Evolutionary conservation across 331 rosid species (phyloP).

Genomic region (Quercus phellos): DNA sequence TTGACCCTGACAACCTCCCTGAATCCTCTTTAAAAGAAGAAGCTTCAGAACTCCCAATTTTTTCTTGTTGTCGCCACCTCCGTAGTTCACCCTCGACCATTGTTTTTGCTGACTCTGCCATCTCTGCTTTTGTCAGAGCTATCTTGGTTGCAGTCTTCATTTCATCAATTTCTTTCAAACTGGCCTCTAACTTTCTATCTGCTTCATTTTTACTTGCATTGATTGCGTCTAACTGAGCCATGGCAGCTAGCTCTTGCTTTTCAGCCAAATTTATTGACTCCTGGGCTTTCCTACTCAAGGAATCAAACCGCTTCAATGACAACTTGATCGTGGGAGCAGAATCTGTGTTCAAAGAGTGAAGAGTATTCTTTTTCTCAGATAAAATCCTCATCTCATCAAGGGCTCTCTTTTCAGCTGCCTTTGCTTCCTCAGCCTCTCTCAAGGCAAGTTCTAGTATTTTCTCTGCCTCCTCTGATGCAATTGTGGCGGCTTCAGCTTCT

Average conservation of each 20-base stretch:
- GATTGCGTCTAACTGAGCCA: conserved; percentile 31
- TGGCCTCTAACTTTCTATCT: conserved; percentile 48
- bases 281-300: conserved; percentile 38
- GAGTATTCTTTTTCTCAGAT: conserved; percentile 25
- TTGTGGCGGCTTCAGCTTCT: conserved; percentile 37
- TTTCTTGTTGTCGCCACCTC: conserved; percentile 41
- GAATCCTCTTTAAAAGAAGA: neutral
- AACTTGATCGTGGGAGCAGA: conserved; percentile 31
- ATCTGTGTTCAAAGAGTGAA: conserved; percentile 11
- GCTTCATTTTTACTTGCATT: conserved; percentile 33
- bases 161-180: conserved; percentile 51
- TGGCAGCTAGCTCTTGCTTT: conserved; percentile 36
- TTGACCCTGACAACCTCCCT: conserved; percentile 20
- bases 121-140: conserved; percentile 54
- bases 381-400: conserved; percentile 42
- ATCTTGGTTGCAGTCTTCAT: conserved; percentile 47
- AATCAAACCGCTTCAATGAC: conserved; percentile 33
- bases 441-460: conserved; percentile 30
- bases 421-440: conserved; percentile 52
- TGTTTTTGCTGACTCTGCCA: conserved; percentile 48
- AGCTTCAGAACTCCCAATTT: neutral
- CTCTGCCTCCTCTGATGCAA: conserved; percentile 44
- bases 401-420: conserved; percentile 51
- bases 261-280: conserved; percentile 33
- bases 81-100: conserved; percentile 43